Evolutionary conservation across 176 grass and related monocot species (phyloP).

Genomic region (Oryza meridionalis): DNA sequence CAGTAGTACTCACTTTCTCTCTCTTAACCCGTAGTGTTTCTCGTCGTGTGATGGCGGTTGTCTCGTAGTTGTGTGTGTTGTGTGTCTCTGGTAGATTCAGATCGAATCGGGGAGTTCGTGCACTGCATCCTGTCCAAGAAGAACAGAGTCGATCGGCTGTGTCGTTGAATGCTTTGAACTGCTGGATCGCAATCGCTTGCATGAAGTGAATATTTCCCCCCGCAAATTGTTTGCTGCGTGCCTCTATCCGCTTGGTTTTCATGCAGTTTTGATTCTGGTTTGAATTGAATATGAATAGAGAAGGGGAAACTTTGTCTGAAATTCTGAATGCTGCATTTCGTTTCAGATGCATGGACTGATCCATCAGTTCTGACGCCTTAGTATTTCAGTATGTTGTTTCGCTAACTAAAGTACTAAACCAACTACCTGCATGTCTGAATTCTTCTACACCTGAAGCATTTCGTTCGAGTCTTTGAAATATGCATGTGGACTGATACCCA

Average conservation of each 20-base stretch:
- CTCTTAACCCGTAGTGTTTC: neutral
- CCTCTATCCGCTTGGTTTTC: neutral
- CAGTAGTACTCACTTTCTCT: neutral
- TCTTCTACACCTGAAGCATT: neutral
- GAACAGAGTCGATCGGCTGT: slow-evolving; percentile 8
- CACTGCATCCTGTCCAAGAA: neutral
- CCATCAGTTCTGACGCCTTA: neutral
- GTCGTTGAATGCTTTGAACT: neutral
- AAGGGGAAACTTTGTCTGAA: neutral
- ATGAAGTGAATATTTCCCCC: neutral
- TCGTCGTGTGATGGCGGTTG: neutral
- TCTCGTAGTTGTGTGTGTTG: neutral
- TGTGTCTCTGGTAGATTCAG: neutral
- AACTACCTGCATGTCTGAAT: neutral
- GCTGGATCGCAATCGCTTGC: slow-evolving; percentile 1
- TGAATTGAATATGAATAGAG: neutral
- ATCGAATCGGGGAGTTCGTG: neutral
- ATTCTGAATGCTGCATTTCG: neutral
- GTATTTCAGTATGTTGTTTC: neutral
- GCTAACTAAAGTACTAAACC: neutral
- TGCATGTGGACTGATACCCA: no score
- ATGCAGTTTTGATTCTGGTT: neutral
- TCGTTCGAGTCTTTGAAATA: neutral
- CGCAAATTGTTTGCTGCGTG: neutral
- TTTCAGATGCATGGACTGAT: neutral